A percentile compares a stretch with the other conserved stretches of the same genome.
Conservation (phyloP, 192 early-diverging fungal genomes). For the Gryganskiella cystojenkinii region DNA sequence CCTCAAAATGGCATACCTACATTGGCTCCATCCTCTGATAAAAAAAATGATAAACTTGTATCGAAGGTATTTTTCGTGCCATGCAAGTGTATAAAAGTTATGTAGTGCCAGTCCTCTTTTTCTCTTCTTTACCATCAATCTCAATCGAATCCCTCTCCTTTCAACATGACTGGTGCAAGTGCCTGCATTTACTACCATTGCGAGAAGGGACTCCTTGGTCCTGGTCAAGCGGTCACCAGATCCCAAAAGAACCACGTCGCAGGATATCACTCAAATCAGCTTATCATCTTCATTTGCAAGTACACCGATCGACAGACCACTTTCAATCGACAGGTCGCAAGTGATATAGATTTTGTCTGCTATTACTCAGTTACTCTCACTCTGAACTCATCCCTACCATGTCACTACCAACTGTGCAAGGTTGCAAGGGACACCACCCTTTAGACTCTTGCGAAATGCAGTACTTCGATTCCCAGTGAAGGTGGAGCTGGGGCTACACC, state of each 20-base stretch:
- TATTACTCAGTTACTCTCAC: background rate
- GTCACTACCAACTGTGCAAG: conserved; percentile 4
- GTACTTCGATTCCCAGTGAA: background rate
- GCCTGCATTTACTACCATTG: background rate
- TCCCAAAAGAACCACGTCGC: background rate
- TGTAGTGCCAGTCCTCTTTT: no score
- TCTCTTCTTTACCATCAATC: no score
- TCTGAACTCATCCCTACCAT: conserved; percentile 3
- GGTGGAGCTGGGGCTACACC: background rate
- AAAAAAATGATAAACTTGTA: no score
- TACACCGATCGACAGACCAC: background rate
- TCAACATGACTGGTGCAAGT: background rate
- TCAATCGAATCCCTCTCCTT: background rate
- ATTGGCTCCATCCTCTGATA: no score
- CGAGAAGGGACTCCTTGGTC: background rate
- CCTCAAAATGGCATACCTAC: no score
- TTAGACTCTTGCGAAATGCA: background rate
- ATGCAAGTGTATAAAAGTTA: no score
- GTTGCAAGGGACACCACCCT: conserved; percentile 7
- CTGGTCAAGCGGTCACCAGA: background rate
- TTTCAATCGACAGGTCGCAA: conserved; percentile 1
- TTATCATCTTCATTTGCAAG: conserved; percentile 2
- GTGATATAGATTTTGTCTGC: conserved; percentile 13
- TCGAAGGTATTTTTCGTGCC: no score
- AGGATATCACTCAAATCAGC: background rate